phyloP scores from a whole-genome alignment of 2,329 filamentous ascomycete genomes.

The Ploettnerulaceae sp. region DNA sequence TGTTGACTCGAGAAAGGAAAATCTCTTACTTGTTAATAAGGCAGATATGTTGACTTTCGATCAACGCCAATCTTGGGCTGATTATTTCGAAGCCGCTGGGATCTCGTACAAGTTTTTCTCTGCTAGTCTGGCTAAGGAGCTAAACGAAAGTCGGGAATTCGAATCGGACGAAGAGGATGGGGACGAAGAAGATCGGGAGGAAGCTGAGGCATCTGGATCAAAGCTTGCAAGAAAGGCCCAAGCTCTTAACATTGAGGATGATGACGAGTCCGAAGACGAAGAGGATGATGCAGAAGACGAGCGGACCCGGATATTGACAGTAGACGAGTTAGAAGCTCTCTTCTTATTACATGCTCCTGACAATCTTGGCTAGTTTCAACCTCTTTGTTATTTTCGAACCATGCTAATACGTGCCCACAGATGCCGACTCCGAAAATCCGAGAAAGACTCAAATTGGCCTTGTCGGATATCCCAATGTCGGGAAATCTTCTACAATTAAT shows the following conservation, averaged over 20 bases:
- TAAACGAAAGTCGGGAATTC: constrained; percentile 66
- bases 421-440: constrained; percentile 42
- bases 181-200: constrained; percentile 16
- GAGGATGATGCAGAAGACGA: constrained; percentile 30
- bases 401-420: constrained; percentile 29
- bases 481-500: constrained; percentile 99
- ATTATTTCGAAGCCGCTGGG: constrained; percentile 72
- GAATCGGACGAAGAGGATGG: constrained; percentile 41
- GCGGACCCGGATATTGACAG: constrained; percentile 76
- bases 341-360: constrained; percentile 73
- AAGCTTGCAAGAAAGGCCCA: constrained; percentile 35
- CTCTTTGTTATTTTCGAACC: constrained; percentile 14
- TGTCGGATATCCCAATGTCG: constrained; percentile 97
- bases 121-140: constrained; percentile 82
- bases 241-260: constrained; percentile 38
- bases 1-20: constrained; percentile 81
- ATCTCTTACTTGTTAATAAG: constrained; percentile 93
- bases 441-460: constrained; percentile 84
- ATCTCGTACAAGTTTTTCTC: constrained; percentile 98
- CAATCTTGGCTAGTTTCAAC: constrained; percentile 44
- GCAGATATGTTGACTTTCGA: constrained; percentile 95
- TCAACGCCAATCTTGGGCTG: constrained; percentile 80
- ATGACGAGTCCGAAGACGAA: constrained; percentile 33
- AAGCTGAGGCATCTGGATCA: constrained; percentile 15
- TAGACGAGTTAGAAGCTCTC: constrained; percentile 85